Base-by-base conservation (phyloP, 768 basidiomycete species). In the Xerocomellus amylosporus region DNA sequence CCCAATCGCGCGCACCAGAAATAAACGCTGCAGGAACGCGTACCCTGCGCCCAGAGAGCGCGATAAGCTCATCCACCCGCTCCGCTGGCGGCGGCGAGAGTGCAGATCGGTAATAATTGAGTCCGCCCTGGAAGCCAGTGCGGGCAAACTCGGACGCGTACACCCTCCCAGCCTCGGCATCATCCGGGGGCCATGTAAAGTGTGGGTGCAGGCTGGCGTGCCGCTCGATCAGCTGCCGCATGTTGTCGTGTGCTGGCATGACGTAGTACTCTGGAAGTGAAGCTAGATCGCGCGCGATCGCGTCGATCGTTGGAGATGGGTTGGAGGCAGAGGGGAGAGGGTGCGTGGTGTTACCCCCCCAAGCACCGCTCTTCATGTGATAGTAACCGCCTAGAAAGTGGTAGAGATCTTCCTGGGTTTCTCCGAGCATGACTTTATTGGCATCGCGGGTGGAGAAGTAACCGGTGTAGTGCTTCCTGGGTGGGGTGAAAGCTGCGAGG, bases 111-210 rank as follows among this genome's bases (percentile, higher is more conserved):
- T 86, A 86, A 54, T 76, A 69, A 59, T 86, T 83, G 49, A 86
- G 65, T 26, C 80, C 83, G n/a, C 83, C 84, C 61, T 85, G 84
- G 54, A 86, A 86, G 1, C 85, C 83, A 2, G 80, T 82, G 39
- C 76, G 71, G 0, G 61, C 58, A 53, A 77, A 87, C 58, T 79
- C 78, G 20, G 72, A 58, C 2, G 77, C 74, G 60, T 83, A 85
- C 12, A 82, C 75, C 24, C 10, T 43, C 24, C 52, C 62, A 0
- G 53, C 65, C 13, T 83, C 74, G 45, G 80, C 81, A 1, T 70
- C 74, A 10, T 80, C 77, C 5, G 76, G 53, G 9, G 85, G 67
- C 84, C 84, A 86, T 56, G 64, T 33, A 28, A 57, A 46, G 19
- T 22, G 36, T 22, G 54, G 26, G 28, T 63, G 34, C 3, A 71